A percentile compares a stretch with the other conserved stretches of the same genome.
Evolutionary conservation across 257 asterid genomes (phyloP).

Genomic region (Knoxia roxburghii): DNA sequence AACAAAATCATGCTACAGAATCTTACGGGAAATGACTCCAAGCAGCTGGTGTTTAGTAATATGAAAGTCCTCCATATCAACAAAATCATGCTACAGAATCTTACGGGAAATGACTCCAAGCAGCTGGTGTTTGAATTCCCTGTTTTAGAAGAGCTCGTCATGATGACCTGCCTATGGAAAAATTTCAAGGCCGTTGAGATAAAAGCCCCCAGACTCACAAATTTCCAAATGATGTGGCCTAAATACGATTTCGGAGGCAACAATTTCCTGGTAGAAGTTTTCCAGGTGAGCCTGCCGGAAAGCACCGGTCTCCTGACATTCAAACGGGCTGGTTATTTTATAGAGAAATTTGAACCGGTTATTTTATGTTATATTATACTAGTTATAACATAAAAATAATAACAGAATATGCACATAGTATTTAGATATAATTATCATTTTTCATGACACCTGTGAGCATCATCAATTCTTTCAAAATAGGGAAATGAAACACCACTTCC

Average conservation of each 20-base stretch:
- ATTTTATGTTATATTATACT: too few relatives aligned
- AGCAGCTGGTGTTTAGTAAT: not conserved
- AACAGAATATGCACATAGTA: too few relatives aligned
- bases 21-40: too few relatives aligned
- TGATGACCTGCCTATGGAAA: not conserved
- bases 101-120: not conserved
- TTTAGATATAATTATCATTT: too few relatives aligned
- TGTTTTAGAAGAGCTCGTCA: not conserved
- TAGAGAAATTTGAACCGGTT: not conserved
- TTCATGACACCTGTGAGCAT: too few relatives aligned
- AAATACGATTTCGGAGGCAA: not conserved
- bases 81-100: not conserved
- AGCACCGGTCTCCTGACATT: not conserved
- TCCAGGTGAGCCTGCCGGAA: not conserved
- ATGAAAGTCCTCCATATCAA: not conserved
- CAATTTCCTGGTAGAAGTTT: too few relatives aligned
- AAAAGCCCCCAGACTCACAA: not conserved
- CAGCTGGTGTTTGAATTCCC: not conserved
- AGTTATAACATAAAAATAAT: too few relatives aligned
- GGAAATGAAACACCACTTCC: too few relatives aligned
- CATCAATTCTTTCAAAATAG: too few relatives aligned
- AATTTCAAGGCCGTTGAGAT: not conserved
- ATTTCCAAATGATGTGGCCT: not conserved
- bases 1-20: too few relatives aligned
- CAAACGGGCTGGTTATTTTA: not conserved